phyloP scores from a whole-genome alignment of 176 grass and related monocot genomes.

The Aegilops umbellulata region DNA sequence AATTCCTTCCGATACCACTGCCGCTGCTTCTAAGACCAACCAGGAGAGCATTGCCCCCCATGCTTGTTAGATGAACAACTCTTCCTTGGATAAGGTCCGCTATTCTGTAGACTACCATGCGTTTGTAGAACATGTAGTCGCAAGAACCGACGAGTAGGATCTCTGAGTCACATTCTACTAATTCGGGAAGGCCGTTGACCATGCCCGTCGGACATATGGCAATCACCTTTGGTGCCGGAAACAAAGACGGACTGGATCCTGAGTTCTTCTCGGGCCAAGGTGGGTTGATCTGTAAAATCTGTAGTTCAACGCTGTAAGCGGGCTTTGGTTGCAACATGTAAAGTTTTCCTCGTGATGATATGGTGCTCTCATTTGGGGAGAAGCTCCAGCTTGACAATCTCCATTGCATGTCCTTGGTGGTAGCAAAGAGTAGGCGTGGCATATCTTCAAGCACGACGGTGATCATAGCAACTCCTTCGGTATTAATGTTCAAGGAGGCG shows the following conservation, averaged over 20 bases:
- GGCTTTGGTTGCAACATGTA: neutral
- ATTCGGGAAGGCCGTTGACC: too few species aligned
- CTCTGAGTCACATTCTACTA: neutral
- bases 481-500: neutral
- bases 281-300: neutral
- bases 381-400: neutral
- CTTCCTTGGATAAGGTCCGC: neutral
- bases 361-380: neutral
- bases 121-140: neutral
- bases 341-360: neutral
- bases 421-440: neutral
- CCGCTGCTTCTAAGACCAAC: neutral
- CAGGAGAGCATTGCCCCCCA: neutral
- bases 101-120: neutral
- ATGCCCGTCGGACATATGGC: neutral
- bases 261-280: neutral
- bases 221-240: neutral
- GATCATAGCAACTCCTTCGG: neutral
- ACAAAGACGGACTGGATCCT: neutral
- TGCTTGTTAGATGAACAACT: neutral
- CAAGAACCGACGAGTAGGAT: neutral
- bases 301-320: fast-evolving
- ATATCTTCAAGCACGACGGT: too few species aligned
- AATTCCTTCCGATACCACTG: too few species aligned
- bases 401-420: neutral